Evolutionary conservation across 495 filamentous ascomycete species (phyloP), one percentile per base, ranked within the genome.

Genomic region (Aspergillus olivimuriae): DNA sequence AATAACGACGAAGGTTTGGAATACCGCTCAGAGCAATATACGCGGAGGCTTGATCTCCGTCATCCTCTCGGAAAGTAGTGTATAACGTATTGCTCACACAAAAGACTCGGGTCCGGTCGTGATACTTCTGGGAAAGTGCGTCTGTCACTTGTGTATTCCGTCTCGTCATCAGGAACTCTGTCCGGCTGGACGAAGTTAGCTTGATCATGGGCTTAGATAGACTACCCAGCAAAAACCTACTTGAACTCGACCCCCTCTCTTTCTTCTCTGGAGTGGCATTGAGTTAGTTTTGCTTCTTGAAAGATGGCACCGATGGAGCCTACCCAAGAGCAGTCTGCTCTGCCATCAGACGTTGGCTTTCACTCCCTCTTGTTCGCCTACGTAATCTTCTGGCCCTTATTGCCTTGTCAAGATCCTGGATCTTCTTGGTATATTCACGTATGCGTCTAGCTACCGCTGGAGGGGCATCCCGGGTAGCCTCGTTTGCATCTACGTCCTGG

Each of bases 41-140:
- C 3, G 34, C 47, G 18, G 49, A 37, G 20, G 43, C 41, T 3
- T 45, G 18, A 2, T 34, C 34, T 0, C 17, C 7, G 4, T 42
- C 31, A 2, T 10, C 23, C 3, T 41, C 22, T 3, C 56, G 50
- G 36, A 60, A 28, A 1, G 55, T 31, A 0, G 46, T 20, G 22
- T 64, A 65, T 1, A 62, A 46, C 6, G n/a, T 44, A 31, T 66
- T 68, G 48, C 64, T 60, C 12, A 68, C 56, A 35, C 62, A 68
- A 18, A 68, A 68, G 3, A 63, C 44, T 3, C 24, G 41, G 12
- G 41, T 23, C 32, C 23, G 12, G 20, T 31, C 23, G 6, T 31
- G 44, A 6, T 38, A 36, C 28, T 46, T 19, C n/a, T 19, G 6
- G 7, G 8, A n/a, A 11, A 57, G 42, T 16, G 37, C 1, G 0